These are phyloP conservation scores for Adansonia gregorii DNA, from an alignment of 441 rosid species.

Conservation along the genomic window DNA sequence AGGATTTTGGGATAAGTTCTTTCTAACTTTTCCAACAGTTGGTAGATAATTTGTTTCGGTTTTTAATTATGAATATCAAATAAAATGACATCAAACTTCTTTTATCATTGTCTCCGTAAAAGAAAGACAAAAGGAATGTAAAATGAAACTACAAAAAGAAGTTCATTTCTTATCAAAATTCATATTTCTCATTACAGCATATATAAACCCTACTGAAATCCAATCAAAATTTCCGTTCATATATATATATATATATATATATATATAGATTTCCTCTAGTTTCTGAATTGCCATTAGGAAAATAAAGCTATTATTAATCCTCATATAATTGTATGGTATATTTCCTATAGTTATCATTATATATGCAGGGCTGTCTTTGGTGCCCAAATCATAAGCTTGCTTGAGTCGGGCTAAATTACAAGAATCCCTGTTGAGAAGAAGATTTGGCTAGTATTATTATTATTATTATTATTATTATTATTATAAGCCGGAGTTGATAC, in stretches of 20 bases:
- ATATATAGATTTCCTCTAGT: neutral
- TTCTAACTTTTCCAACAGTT: neutral
- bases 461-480: slow-evolving; percentile 26
- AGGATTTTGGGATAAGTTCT: neutral
- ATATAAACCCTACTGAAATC: neutral
- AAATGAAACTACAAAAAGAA: neutral
- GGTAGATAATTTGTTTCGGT: neutral
- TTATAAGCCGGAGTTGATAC: slow-evolving; percentile 42
- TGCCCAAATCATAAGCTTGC: neutral
- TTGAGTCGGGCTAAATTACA: slow-evolving; percentile 40
- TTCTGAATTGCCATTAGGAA: neutral
- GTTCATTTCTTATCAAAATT: neutral
- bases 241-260: too few relatives aligned
- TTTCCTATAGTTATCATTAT: slow-evolving; percentile 18
- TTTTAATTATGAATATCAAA: neutral
- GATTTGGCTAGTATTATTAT: slow-evolving; percentile 39
- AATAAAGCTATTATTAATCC: neutral
- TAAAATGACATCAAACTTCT: neutral
- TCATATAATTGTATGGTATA: neutral
- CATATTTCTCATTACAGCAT: slow-evolving; percentile 8
- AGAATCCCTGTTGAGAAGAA: slow-evolving; percentile 61
- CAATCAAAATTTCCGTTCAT: slow-evolving; percentile 3
- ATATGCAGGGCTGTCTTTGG: slow-evolving; percentile 23
- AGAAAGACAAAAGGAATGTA: neutral
- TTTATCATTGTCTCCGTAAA: neutral